These are phyloP conservation scores for Xerocomus brunneocitrinus DNA, from an alignment of 768 basidiomycete species.

Conservation along the genomic window DNA sequence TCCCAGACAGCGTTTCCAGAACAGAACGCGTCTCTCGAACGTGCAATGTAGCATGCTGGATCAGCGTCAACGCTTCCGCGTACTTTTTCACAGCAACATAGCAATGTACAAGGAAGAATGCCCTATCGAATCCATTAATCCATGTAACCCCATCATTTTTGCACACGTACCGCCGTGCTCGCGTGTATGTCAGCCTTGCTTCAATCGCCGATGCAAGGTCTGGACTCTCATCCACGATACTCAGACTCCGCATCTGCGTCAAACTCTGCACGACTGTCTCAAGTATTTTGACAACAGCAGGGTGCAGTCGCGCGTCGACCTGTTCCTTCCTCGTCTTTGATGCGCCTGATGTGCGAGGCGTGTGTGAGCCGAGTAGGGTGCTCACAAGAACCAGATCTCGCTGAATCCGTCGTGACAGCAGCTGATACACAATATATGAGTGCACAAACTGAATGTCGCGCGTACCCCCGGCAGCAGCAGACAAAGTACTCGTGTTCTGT, in stretches of 20 bases:
- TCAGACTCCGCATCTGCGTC: slow-evolving; percentile 76
- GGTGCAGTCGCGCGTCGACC: slow-evolving; percentile 72
- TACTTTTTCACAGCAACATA: slow-evolving; percentile 68
- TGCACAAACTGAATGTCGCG: slow-evolving; percentile 84
- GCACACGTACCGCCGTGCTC: slow-evolving; percentile 60
- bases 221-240: slow-evolving; percentile 83
- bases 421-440: slow-evolving; percentile 81
- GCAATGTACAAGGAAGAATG: slow-evolving; percentile 70
- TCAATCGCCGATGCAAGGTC: slow-evolving; percentile 79
- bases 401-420: slow-evolving; percentile 82
- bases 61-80: slow-evolving; percentile 65
- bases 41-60: slow-evolving; percentile 68
- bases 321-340: slow-evolving; percentile 38
- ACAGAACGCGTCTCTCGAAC: slow-evolving; percentile 65
- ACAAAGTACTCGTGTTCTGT: slow-evolving; percentile 40
- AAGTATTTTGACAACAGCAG: slow-evolving; percentile 82
- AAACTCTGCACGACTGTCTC: slow-evolving; percentile 85
- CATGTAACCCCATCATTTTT: neutral
- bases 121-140: slow-evolving; percentile 38
- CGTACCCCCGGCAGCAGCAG: slow-evolving; percentile 39
- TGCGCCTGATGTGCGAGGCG: slow-evolving; percentile 18
- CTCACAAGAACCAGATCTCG: slow-evolving; percentile 81
- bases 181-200: slow-evolving; percentile 66
- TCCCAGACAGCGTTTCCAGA: slow-evolving; percentile 43
- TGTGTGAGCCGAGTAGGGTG: slow-evolving; percentile 51